These are phyloP conservation scores for Euphorbia schlechtendalii DNA, from an alignment of 441 rosid species.

Conservation along the genomic window DNA sequence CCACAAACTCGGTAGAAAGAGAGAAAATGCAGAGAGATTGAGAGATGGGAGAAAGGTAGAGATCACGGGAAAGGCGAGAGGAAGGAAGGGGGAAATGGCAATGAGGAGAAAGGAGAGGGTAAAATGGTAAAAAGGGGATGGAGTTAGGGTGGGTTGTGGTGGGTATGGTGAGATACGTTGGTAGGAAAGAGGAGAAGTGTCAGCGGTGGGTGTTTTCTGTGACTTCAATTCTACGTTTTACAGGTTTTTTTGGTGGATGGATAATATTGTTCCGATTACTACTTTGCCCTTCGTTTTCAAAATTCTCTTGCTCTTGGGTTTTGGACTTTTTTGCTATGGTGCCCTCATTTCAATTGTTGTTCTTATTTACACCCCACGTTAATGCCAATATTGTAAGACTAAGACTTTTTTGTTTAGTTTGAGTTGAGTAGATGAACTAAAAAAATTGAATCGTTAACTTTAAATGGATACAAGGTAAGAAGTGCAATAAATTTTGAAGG, in stretches of 20 bases:
- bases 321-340: slow-evolving; percentile 1
- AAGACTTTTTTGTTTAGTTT: no score
- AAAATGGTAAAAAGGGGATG: slow-evolving; percentile 15
- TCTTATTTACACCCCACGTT: not conserved
- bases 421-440: no score
- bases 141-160: no score
- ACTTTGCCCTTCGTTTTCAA: slow-evolving; percentile 21
- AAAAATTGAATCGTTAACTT: no score
- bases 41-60: not conserved
- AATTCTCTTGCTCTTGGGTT: not conserved
- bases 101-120: slow-evolving; percentile 11
- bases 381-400: no score
- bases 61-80: slow-evolving; percentile 1
- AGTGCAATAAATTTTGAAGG: no score
- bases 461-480: no score
- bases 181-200: not conserved
- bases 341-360: not conserved
- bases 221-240: slow-evolving; percentile 36
- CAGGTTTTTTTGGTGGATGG: slow-evolving; percentile 17
- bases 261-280: slow-evolving; percentile 12
- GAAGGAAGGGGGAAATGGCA: slow-evolving; percentile 2
- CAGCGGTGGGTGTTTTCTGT: slow-evolving; percentile 17
- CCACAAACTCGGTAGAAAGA: slow-evolving; percentile 12
- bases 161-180: slow-evolving; percentile 41
- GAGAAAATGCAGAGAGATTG: slow-evolving; percentile 18